Percentiles rank a stretch among this genome's conserved stretches.
These are phyloP conservation scores for Inonotus obliquus DNA, from an alignment of 1,284 basidiomycete species.

Conservation along the genomic window DNA sequence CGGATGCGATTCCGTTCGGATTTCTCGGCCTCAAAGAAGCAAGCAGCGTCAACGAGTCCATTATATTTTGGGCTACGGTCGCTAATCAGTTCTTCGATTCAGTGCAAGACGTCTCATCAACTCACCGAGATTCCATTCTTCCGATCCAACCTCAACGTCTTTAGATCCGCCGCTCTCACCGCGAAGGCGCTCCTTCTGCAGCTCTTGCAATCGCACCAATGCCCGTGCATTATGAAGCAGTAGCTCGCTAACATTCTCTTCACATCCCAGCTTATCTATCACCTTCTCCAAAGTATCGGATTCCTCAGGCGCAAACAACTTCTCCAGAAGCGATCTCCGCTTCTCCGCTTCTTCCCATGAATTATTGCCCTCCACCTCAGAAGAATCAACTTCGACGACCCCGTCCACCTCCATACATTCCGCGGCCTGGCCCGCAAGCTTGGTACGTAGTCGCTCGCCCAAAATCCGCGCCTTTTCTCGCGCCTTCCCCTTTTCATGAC, in stretches of 20 bases:
- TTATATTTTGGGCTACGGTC: constrained; percentile 59
- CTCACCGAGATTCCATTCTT: constrained; percentile 76
- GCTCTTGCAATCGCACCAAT: constrained; percentile 52
- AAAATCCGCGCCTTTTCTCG: constrained; percentile 20
- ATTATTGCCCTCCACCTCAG: constrained; percentile 5
- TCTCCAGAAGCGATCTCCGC: constrained; percentile 34
- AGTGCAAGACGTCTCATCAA: constrained; percentile 12
- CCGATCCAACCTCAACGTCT: constrained; percentile 55
- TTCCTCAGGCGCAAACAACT: constrained; percentile 52
- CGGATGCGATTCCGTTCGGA: constrained; percentile 34
- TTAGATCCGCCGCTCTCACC: constrained; percentile 40
- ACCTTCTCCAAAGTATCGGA: constrained; percentile 49
- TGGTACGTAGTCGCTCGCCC: constrained; percentile 9
- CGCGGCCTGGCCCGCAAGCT: constrained; percentile 3
- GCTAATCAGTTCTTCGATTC: constrained; percentile 19
- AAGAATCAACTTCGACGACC: constrained; percentile 7
- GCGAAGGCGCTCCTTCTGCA: constrained; percentile 54
- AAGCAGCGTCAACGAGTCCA: constrained; percentile 63
- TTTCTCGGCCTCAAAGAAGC: constrained; percentile 65
- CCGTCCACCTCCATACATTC: constrained; percentile 13
- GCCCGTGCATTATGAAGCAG: constrained; percentile 60
- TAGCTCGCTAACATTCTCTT: constrained; percentile 61
- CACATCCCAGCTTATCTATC: constrained; percentile 55
- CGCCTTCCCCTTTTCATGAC: constrained; percentile 30
- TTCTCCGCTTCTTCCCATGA: constrained; percentile 15